Percentiles rank a stretch among this genome's conserved stretches.
Evolutionary conservation across 805 yeast species (phyloP).

Genomic region (Lipomyces anomalus): DNA sequence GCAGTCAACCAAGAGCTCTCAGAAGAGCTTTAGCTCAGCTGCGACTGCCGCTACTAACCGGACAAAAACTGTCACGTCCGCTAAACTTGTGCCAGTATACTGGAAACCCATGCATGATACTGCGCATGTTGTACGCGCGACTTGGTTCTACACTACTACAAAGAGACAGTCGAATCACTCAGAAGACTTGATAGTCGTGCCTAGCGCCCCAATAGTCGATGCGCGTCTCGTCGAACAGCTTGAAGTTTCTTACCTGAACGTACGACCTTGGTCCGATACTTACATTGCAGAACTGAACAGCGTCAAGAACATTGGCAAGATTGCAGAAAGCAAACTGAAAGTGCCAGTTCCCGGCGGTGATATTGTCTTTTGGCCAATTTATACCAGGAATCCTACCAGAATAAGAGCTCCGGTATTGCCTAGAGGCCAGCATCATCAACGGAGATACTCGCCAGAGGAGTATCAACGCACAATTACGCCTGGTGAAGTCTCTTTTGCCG

Average conservation of each 20-base stretch:
- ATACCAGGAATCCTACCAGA: background rate
- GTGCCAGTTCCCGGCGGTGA: slow-evolving; percentile 12
- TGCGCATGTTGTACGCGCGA: slow-evolving; percentile 32
- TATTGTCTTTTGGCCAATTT: slow-evolving; percentile 20
- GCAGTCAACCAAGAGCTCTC: background rate
- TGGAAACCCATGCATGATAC: slow-evolving; percentile 35
- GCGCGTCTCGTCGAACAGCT: slow-evolving; percentile 20
- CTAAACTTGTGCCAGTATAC: slow-evolving; percentile 34
- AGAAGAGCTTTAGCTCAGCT: background rate
- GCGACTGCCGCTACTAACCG: background rate
- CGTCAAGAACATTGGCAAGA: slow-evolving; percentile 20
- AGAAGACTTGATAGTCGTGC: slow-evolving; percentile 27
- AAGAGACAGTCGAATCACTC: slow-evolving; percentile 26
- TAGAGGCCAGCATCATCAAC: slow-evolving; percentile 2
- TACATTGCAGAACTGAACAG: slow-evolving; percentile 23
- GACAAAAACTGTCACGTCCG: background rate
- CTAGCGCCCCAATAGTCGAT: slow-evolving; percentile 31
- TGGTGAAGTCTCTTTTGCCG: slow-evolving; percentile 4
- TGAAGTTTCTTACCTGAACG: slow-evolving; percentile 21
- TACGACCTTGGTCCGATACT: slow-evolving; percentile 25
- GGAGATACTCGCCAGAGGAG: slow-evolving; percentile 5
- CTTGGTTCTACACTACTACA: slow-evolving; percentile 37
- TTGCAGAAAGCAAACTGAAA: slow-evolving; percentile 24
- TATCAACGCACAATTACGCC: slow-evolving; percentile 10
- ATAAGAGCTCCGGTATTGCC: too few relatives aligned